Base-by-base conservation (phyloP, 1,284 basidiomycete genomes). In the Exobasidium rhododendri region DNA sequence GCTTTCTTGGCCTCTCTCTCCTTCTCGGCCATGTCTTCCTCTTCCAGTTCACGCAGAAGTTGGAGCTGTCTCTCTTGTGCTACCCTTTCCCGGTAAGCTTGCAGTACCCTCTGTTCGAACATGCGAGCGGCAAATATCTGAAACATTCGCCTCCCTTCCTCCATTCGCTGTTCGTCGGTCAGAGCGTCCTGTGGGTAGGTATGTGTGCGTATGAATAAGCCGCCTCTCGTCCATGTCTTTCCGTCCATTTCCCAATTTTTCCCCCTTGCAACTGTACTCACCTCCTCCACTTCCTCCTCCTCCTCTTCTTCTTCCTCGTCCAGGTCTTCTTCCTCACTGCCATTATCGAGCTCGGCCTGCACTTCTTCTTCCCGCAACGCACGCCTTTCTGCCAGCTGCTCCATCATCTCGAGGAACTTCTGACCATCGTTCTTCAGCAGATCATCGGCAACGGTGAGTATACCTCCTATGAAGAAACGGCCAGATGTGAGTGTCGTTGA, bases 391-490 rank as follows among this genome's bases (percentile, higher is more conserved):
- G 94, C 94, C 35, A 98, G 86, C 81, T 96, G 92, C 81, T 98
- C 94, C 94, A 98, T 98, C 94, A 98, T 98, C 83, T 98, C 94
- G 74, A 98, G 83, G 83, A 98, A 97, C 83, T 97, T 97, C 75
- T 93, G 91, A 2, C 93, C 94, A 77, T 98, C 94, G 77, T 97
- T 97, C 84, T 96, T 96, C 72, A 97, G 85, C 56, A 98, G 86
- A 83, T 98, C 94, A 78, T 98, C 94, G 55, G 94, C 94, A 56
- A 98, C 94, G n/a, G 96, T 97, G 61, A 98, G 85, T 77, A 98
- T 97, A 78, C 94, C 84, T 88, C 68, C 91, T 92, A 79, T 28
- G 40, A 32, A 26, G 26, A 45, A 58, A 30, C 43, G 63, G 60
- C 64, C 26, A 35, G 30, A 29, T 28, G 59, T 52, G 49, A 24